A percentile compares a stretch with the other conserved stretches of the same genome.
Conservation (phyloP, 2,329 filamentous ascomycete genomes). For the Diaporthe vaccinii region DNA sequence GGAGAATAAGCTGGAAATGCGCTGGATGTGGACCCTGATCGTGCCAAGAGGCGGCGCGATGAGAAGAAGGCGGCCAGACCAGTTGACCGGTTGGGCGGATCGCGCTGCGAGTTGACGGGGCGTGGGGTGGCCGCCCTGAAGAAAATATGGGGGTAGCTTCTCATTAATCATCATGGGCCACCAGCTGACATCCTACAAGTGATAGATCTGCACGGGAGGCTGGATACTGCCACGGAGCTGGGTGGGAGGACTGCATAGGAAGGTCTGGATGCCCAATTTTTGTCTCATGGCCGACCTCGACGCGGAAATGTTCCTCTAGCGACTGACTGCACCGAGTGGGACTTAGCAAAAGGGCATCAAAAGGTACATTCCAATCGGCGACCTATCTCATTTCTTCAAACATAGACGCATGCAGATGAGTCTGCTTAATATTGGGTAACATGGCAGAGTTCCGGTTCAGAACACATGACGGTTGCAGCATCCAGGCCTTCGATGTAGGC, state of each 20-base stretch:
- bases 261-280: background rate
- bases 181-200: constrained; percentile 23
- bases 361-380: background rate
- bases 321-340: background rate
- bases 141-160: background rate
- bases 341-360: background rate
- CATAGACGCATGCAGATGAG: background rate
- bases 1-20: background rate
- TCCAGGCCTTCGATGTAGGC: background rate
- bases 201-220: constrained; percentile 16
- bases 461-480: background rate
- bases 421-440: background rate
- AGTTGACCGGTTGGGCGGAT: constrained; percentile 29
- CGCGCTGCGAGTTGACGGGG: constrained; percentile 9
- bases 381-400: background rate
- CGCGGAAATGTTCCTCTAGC: background rate
- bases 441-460: background rate
- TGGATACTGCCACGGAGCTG: background rate
- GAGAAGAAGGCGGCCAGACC: constrained; percentile 30
- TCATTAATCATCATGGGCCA: constrained; percentile 25
- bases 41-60: constrained; percentile 16
- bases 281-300: background rate
- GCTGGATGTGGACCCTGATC: constrained; percentile 9
- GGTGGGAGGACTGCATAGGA: background rate
- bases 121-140: constrained; percentile 18